Conservation (phyloP, 2,329 filamentous ascomycete species). For the Sclerotinia spermophila region DNA sequence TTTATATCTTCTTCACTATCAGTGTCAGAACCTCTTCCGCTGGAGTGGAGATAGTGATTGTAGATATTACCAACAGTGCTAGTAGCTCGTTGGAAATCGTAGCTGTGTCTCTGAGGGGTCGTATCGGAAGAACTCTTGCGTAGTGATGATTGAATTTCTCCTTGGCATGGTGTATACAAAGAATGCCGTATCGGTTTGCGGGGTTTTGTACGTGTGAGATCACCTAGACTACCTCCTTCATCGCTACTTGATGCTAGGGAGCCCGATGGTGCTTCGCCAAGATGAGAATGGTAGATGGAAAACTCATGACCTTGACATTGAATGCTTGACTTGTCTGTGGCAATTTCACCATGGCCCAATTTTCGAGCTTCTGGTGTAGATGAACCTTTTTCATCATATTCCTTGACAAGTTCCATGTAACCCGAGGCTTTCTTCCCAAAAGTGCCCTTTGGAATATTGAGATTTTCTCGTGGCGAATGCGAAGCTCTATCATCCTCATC, state of each 20-base stretch:
- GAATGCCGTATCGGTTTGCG: conserved; percentile 4
- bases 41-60: conserved; percentile 26
- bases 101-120: conserved; percentile 16
- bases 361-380: conserved; percentile 5
- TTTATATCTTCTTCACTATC: conserved; percentile 17
- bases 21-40: conserved; percentile 9
- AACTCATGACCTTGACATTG: conserved; percentile 6
- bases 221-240: conserved; percentile 3
- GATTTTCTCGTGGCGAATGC: conserved; percentile 14
- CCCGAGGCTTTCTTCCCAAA: neutral
- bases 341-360: neutral
- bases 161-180: conserved; percentile 7
- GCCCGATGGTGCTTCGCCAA: conserved; percentile 16
- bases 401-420: neutral
- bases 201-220: conserved; percentile 7
- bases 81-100: conserved; percentile 23
- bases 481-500: neutral
- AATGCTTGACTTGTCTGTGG: neutral
- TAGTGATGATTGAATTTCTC: conserved; percentile 15
- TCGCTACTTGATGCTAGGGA: conserved; percentile 16
- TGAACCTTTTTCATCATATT: neutral
- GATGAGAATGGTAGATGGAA: conserved; percentile 17
- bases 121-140: conserved; percentile 15
- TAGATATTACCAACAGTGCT: conserved; percentile 35
- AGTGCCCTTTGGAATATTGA: neutral